A percentile compares a stretch with the other conserved stretches of the same genome.
phyloP scores from a whole-genome alignment of 148 eudicot species.

The Camellia granthamiana region DNA sequence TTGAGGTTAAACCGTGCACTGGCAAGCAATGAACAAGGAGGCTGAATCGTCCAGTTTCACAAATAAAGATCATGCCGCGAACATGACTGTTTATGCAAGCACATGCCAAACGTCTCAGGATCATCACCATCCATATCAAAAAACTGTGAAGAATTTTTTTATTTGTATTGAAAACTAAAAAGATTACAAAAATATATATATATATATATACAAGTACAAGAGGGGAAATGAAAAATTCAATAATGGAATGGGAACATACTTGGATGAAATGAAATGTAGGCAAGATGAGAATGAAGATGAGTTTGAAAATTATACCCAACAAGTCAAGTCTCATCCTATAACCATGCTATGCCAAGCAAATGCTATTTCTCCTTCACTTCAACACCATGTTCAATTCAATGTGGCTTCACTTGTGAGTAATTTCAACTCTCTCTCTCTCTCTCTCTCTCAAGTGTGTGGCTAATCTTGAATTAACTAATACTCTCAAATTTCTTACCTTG shows the following conservation, averaged over 20 bases:
- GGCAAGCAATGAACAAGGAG: background rate
- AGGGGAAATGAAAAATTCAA: background rate
- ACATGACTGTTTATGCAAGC: background rate
- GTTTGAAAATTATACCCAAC: slow-evolving; percentile 13
- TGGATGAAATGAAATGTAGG: slow-evolving; percentile 31
- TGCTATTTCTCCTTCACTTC: slow-evolving; percentile 14
- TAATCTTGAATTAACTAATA: slow-evolving; percentile 4
- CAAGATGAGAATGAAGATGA: slow-evolving; percentile 22
- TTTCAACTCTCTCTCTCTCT: slow-evolving; percentile 10
- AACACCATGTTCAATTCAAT: slow-evolving; percentile 10
- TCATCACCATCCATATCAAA: background rate
- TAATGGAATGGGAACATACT: background rate
- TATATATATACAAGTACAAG: too few relatives aligned
- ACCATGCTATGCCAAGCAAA: slow-evolving; percentile 33
- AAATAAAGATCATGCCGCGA: background rate
- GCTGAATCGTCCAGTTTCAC: background rate
- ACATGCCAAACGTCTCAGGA: background rate
- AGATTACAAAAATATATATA: too few relatives aligned
- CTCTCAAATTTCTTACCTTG: background rate
- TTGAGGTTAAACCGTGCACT: background rate
- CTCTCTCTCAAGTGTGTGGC: background rate
- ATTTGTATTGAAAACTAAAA: too few relatives aligned
- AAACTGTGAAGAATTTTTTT: too few relatives aligned
- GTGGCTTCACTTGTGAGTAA: slow-evolving; percentile 13
- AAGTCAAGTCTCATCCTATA: slow-evolving; percentile 36